These are phyloP conservation scores for Linnemannia zychae DNA, from an alignment of 192 early-diverging fungal species.

Conservation along the genomic window DNA sequence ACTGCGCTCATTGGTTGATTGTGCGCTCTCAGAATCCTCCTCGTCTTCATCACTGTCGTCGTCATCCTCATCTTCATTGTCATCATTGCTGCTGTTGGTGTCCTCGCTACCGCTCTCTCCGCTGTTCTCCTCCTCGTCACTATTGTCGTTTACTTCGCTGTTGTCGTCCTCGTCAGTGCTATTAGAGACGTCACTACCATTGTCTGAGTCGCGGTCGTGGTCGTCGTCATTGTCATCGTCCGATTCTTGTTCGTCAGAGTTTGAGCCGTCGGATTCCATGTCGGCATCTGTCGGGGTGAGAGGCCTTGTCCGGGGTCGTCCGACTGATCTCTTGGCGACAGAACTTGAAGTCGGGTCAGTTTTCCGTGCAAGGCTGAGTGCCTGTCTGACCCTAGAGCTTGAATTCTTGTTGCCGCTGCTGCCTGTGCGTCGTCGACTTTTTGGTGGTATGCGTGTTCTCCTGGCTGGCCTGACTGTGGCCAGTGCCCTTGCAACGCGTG, in stretches of 20 bases:
- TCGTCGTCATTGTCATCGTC: not conserved
- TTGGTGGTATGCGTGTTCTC: not conserved
- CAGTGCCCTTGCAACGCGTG: slow-evolving; percentile 1
- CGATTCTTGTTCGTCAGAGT: not conserved
- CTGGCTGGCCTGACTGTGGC: not conserved
- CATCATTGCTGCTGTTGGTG: not conserved
- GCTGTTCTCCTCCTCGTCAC: not conserved
- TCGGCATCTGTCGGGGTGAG: slow-evolving; percentile 4
- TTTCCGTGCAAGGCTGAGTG: not conserved
- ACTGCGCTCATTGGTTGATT: not conserved
- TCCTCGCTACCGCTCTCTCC: not conserved
- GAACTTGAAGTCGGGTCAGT: not conserved
- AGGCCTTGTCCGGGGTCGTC: not conserved
- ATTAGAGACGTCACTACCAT: not conserved
- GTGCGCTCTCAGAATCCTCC: not conserved
- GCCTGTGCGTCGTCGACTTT: not conserved
- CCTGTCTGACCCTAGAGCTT: not conserved
- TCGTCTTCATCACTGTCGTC: not conserved
- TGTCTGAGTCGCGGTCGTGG: not conserved
- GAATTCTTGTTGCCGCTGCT: not conserved
- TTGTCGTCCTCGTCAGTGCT: not conserved
- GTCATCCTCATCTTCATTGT: not conserved
- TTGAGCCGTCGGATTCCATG: not conserved
- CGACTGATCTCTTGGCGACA: not conserved
- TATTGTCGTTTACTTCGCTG: not conserved